Base-by-base conservation (phyloP, 2,329 filamentous ascomycete species). In the Hirsutella thompsonii region DNA sequence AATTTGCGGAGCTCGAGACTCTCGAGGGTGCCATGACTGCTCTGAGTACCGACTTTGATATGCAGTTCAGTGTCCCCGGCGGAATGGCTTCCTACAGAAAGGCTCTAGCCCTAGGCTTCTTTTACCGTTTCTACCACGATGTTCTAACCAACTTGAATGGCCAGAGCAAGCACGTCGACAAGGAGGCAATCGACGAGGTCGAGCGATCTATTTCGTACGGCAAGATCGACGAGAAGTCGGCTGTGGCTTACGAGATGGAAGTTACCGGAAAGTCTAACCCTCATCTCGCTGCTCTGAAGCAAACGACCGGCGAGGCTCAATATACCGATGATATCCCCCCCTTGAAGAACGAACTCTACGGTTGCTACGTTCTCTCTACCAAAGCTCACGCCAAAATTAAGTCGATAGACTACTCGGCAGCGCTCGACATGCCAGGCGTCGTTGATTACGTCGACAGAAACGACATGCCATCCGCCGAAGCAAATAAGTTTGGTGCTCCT, bases 81-180 rank as follows among this genome's bases (percentile, higher is more conserved):
- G 92, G 92, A 30, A 98, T 98, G 92, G 90, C 92, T 0, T 94
- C 88, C 1, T 98, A 96, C 56, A 73, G 92, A 21, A 94, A 92
- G 57, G 85, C 88, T 1, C 67, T 98, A 8, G 90, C 92, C 0
- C 68, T 96, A 40, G 81, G 89, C 2, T 94, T 98, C 70, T 96
- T 96, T 63, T 96, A 96, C 62, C 81, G 88, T 32, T 98, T 95
- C 61, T 96, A 94, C 56, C 85, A 96, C 53, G 90, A 96, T 46
- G 74, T 90, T 0, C 68, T 95, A 34, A 70, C 76, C 0, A 70
- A 72, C 21, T 58, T 93, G 1, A 65, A 70, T 18, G 69, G 57
- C 2, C 54, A 60, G 19, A 62, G 57, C 18, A 49, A 63, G 16
- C 62, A 67, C 21, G 60, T 72, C 11, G 89, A 95, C 53, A 67